phyloP scores from a whole-genome alignment of 495 filamentous ascomycete species.

The Tuber aestivum region DNA sequence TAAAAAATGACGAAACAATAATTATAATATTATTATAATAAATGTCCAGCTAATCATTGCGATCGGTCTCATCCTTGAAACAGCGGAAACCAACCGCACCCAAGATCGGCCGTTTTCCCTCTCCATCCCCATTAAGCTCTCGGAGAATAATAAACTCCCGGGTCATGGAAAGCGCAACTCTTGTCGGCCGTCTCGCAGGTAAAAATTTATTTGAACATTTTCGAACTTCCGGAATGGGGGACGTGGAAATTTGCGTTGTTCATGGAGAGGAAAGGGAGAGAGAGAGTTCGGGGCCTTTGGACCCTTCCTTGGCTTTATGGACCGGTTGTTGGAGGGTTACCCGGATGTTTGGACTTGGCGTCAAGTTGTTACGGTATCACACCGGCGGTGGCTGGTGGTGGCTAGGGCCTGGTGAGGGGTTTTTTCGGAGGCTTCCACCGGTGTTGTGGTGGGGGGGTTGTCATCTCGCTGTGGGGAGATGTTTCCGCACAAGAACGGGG shows the following conservation, averaged over 20 bases:
- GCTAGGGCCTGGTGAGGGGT: background rate
- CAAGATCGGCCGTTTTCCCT: conserved; percentile 59
- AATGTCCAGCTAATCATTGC: conserved; percentile 66
- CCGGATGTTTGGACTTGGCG: background rate
- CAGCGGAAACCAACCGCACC: conserved; percentile 56
- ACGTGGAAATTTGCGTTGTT: conserved; percentile 63
- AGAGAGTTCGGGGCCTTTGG: background rate
- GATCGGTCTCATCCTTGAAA: conserved; percentile 52
- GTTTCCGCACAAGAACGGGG: no score
- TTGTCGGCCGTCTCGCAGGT: conserved; percentile 51
- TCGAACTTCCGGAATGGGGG: conserved; percentile 12
- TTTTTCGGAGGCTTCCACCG: background rate
- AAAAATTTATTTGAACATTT: conserved; percentile 46
- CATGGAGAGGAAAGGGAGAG: conserved; percentile 50
- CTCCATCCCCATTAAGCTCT: conserved; percentile 51
- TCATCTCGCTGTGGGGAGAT: no score
- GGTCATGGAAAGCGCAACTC: conserved; percentile 51
- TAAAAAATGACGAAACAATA: background rate
- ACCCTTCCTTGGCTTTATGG: background rate
- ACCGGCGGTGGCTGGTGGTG: no score
- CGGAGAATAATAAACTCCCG: conserved; percentile 53
- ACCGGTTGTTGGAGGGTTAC: background rate
- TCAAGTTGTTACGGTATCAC: background rate
- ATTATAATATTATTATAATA: conserved; percentile 15
- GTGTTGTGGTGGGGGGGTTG: background rate